phyloP scores from a whole-genome alignment of 306 rosid species.

The Rosa rugosa region DNA sequence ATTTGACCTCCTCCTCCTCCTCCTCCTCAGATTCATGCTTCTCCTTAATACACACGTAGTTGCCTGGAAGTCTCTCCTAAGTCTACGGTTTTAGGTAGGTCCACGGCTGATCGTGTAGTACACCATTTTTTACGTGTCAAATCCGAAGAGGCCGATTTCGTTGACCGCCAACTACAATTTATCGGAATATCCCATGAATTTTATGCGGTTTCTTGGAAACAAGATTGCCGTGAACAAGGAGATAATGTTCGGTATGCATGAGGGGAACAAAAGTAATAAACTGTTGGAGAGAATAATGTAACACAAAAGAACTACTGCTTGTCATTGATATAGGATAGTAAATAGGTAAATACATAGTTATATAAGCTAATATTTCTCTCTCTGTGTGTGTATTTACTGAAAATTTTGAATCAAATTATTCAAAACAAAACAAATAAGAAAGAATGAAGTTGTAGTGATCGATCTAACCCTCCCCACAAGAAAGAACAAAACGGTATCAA shows the following conservation, averaged over 20 bases:
- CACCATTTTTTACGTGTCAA: conserved; percentile 56
- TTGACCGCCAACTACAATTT: conserved; percentile 46
- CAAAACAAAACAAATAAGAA: conserved; percentile 39
- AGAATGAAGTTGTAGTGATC: conserved; percentile 44
- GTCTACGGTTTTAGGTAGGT: conserved; percentile 34
- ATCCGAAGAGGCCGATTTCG: conserved; percentile 51
- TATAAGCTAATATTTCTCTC: neutral
- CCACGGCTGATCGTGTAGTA: neutral
- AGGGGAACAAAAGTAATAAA: neutral
- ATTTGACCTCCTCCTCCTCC: conserved; percentile 26
- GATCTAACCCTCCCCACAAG: conserved; percentile 33
- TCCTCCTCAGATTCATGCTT: conserved; percentile 19
- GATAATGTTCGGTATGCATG: neutral
- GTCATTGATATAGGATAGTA: neutral
- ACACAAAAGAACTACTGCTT: neutral
- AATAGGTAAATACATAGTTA: neutral
- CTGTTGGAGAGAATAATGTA: neutral
- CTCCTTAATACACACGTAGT: conserved; percentile 37
- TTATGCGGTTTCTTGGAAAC: conserved; percentile 6
- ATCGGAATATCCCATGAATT: conserved; percentile 27
- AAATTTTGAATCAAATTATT: conserved; percentile 39
- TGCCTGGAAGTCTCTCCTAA: conserved; percentile 50
- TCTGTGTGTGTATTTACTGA: conserved; percentile 40
- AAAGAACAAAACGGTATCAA: conserved; percentile 49
- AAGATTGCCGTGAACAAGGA: neutral